Evolutionary conservation across 2,329 filamentous ascomycete species (phyloP), one percentile per base, ranked within the genome.

Genomic region (Erysiphe pulchra): DNA sequence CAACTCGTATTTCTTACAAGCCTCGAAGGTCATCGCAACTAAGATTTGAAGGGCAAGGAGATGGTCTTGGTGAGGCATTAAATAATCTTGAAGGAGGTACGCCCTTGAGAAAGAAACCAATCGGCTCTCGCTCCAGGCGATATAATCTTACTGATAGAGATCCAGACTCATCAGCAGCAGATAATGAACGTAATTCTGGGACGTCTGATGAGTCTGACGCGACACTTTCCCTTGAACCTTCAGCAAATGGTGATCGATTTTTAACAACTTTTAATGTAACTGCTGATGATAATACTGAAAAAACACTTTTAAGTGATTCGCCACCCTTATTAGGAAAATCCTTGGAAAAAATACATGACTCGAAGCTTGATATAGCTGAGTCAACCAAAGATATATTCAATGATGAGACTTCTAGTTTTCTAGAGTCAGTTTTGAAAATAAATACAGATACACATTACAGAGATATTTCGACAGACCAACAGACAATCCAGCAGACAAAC

Each of bases 11-110:
- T 24, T 53, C 54, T 16, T 61, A 61, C 42, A 55, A 60, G 47
- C 59, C 59, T 41, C 53, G 50, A 42, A 56, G 50, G 41, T 56
- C 57, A 14, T 61, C 59, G 7, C 54, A 57, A 17, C 49, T 60
- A 37, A 55, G 58, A 14, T 58, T 54, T 44, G 55, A 51, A 33
- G 56, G 53, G 39, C 48, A 54, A 48, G 54, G 53, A 16, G 52
- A 52, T 34, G 55, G 49, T 32, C 49, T 57, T 39, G 50, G 54
- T 42, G 49, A 55, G 38, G 55, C 54, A 18, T 47, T 57, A 20
- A 50, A 44, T 14, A 53, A 54, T 11, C 42, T 57, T 6, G 53
- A 56, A 45, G 56, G 54, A 1, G 49, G 49, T 17, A 14, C 46
- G 8, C 16, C 16, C 10, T 30, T 48, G 24, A 50, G 47, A 18